phyloP scores from a whole-genome alignment of 345 rosid genomes.

The Mangifera indica region DNA sequence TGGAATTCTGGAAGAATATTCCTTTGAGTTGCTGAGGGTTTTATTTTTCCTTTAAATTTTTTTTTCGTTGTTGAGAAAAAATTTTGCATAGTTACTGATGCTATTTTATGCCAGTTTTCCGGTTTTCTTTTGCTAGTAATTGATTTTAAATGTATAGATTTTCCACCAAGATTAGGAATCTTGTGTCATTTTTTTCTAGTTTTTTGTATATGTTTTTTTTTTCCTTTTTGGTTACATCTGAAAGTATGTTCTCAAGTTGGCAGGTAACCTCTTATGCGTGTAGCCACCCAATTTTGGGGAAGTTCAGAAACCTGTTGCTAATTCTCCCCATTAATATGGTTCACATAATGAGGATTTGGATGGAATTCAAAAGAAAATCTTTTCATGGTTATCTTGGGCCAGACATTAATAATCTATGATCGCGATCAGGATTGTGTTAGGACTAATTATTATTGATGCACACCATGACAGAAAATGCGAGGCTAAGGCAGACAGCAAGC shows the following conservation, averaged over 20 bases:
- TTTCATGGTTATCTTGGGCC: background rate
- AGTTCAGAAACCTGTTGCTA: background rate
- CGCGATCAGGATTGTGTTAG: background rate
- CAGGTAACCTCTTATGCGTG: background rate
- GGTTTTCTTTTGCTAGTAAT: background rate
- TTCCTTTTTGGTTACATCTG: slow-evolving; percentile 1
- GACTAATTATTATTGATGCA: no score
- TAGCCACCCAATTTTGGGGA: background rate
- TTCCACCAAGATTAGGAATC: background rate
- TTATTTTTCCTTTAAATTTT: background rate
- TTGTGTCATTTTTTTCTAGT: background rate
- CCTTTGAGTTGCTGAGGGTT: background rate
- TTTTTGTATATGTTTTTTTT: background rate
- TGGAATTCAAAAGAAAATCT: background rate
- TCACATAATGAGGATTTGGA: background rate
- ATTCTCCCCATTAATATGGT: background rate
- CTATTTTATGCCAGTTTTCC: slow-evolving; percentile 1
- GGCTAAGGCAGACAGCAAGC: no score
- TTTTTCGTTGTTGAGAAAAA: background rate
- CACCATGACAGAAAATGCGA: no score
- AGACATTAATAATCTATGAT: background rate
- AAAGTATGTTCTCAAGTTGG: background rate
- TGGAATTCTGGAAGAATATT: background rate
- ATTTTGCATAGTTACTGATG: background rate
- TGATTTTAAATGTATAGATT: no score